Conservation (phyloP, 805 yeast genomes). For the Lachancea nothofagi region DNA sequence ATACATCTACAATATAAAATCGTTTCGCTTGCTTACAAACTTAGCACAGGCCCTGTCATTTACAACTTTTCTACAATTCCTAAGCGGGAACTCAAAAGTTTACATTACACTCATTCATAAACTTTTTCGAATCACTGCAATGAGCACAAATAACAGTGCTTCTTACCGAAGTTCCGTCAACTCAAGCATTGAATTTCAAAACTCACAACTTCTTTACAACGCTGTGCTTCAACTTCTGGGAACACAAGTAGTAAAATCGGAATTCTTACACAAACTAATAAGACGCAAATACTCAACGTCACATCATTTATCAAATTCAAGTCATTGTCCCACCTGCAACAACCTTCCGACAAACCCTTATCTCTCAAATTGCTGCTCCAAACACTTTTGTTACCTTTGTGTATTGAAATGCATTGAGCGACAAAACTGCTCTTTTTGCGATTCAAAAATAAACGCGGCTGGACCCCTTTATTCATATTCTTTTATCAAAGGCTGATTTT, state of each 20-base stretch:
- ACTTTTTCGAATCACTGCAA: slow-evolving; percentile 12
- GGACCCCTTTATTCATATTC: too few relatives aligned
- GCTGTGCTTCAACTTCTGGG: slow-evolving; percentile 26
- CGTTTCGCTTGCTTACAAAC: background rate
- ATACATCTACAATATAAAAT: background rate
- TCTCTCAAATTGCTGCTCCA: slow-evolving; percentile 17
- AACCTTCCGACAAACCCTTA: slow-evolving; percentile 21
- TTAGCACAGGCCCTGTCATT: background rate
- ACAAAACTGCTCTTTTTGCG: slow-evolving; percentile 15
- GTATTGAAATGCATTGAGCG: slow-evolving; percentile 16
- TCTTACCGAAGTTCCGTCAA: slow-evolving; percentile 18
- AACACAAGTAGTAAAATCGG: slow-evolving; percentile 1
- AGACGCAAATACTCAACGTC: background rate
- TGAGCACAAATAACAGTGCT: background rate
- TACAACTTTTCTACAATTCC: slow-evolving; percentile 11
- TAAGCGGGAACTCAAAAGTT: background rate
- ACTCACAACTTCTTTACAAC: slow-evolving; percentile 30
- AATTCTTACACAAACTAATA: background rate
- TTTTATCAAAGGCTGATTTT: too few relatives aligned
- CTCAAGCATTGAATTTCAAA: slow-evolving; percentile 24
- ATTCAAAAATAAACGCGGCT: background rate
- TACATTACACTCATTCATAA: slow-evolving; percentile 20
- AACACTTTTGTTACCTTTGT: slow-evolving; percentile 22
- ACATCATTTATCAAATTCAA: background rate
- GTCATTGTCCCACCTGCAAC: slow-evolving; percentile 17